Base-by-base conservation (phyloP, 2,329 filamentous ascomycete genomes). In the Hypoxylon sp. region DNA sequence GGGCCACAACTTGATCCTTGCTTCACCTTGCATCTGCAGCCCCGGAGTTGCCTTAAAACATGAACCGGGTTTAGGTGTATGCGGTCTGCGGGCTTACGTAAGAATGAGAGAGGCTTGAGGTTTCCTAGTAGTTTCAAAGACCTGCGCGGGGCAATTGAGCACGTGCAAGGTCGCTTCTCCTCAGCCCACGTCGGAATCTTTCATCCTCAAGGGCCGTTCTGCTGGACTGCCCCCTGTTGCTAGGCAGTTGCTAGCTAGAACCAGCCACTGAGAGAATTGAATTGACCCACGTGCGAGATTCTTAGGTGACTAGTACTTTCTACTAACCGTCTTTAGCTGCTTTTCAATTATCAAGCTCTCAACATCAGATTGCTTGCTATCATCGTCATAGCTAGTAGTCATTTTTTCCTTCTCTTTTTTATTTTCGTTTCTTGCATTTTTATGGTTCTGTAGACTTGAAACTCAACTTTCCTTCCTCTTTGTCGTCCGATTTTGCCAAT, bases 311-410 rank as follows among this genome's bases (percentile, higher is more conserved):
- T 67, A 60, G 55, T 55, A 35, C 40, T 42, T 44, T 25, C 50
- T 40, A 50, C 61, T 68, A 70, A 64, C 62, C 62, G n/a, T 51
- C 31, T 68, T 68, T 56, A 61, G 64, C 51, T 62, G 42, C 27
- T 51, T 66, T 61, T 44, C 30, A 25, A 25, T 50, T 68, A 60
- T 68, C 57, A 57, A 61, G 61, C 60, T 68, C 37, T 65, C 50
- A 61, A 56, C 51, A 56, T 66, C 61, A 54, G 22, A 51, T 66
- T 67, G 48, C 59, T 63, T 35, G 31, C 48, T 57, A 72, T 59
- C 50, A 56, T 70, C 69, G 67, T 68, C 67, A 72, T 72, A 72
- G 50, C 59, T 68, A 64, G 25, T 59, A 11, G 42, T 63, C 27
- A 53, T 61, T 53, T 70, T 48, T 63, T 64, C 35, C 51, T 56